Evolutionary conservation across 495 filamentous ascomycete species (phyloP).

Genomic region (Glarea lozoyensis): DNA sequence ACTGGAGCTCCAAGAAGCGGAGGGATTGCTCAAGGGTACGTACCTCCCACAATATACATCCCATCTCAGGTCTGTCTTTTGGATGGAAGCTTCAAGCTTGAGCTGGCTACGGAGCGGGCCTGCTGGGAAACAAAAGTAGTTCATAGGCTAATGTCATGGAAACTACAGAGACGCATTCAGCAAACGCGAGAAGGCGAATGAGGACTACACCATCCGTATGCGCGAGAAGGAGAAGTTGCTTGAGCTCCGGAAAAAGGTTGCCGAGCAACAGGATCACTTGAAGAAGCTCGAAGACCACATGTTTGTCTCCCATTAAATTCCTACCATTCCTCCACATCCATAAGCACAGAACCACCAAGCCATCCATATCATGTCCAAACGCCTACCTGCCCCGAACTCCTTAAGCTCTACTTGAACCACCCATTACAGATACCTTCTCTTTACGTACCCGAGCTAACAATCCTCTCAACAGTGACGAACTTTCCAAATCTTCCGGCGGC

Average conservation of each 20-base stretch:
- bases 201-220: conserved; percentile 73
- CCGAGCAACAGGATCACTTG: conserved; percentile 70
- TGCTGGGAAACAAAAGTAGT: not conserved
- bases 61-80: not conserved
- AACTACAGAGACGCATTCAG: conserved; percentile 73
- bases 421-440: conserved; percentile 1
- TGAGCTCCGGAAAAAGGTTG: conserved; percentile 67
- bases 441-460: not conserved
- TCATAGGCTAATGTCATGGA: conserved; percentile 1
- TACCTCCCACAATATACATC: not conserved
- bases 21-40: conserved; percentile 33
- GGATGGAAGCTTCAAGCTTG: too few species aligned
- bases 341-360: conserved; percentile 31
- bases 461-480: conserved; percentile 46
- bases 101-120: not conserved
- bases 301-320: too few species aligned
- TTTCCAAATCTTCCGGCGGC: conserved; percentile 58
- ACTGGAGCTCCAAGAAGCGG: conserved; percentile 49
- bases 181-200: conserved; percentile 78
- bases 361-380: not conserved
- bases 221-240: conserved; percentile 80
- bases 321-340: too few species aligned
- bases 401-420: conserved; percentile 1
- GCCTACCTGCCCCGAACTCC: not conserved
- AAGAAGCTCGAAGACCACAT: conserved; percentile 78